Evolutionary conservation across 805 yeast genomes (phyloP).

Genomic region (Myxozyma lipomycoides): DNA sequence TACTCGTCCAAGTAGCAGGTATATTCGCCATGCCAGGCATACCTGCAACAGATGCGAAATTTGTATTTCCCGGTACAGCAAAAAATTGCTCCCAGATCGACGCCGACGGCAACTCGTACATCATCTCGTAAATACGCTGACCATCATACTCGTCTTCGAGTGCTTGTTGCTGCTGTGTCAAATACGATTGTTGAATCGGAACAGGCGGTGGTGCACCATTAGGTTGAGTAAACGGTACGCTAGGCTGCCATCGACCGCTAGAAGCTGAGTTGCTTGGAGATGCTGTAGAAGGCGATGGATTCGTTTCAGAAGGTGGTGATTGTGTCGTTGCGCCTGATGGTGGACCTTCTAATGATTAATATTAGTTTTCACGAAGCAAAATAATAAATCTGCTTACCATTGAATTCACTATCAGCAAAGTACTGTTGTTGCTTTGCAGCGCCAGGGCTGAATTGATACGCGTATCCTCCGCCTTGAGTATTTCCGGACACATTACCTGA

Average conservation of each 20-base stretch:
- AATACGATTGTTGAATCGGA: background rate
- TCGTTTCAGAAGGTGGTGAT: background rate
- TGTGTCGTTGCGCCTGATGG: background rate
- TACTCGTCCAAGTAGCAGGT: background rate
- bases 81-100: slow-evolving; percentile 38
- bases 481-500: slow-evolving; percentile 27
- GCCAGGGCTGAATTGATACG: slow-evolving; percentile 28
- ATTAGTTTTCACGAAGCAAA: background rate
- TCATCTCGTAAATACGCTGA: slow-evolving; percentile 36
- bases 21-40: slow-evolving; percentile 14
- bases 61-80: slow-evolving; percentile 25
- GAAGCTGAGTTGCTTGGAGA: background rate
- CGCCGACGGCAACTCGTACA: slow-evolving; percentile 35
- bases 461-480: slow-evolving; percentile 28
- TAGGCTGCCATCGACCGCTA: background rate
- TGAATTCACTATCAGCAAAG: background rate
- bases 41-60: slow-evolving; percentile 15
- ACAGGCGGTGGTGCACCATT: background rate
- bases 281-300: background rate
- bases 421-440: slow-evolving; percentile 20
- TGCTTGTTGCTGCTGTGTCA: slow-evolving; percentile 10
- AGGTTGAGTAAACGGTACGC: background rate
- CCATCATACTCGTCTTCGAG: slow-evolving; percentile 32
- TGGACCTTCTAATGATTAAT: background rate
- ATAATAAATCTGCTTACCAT: background rate